Conservation (phyloP, 805 yeast species). For the Pichia paraexigua region DNA sequence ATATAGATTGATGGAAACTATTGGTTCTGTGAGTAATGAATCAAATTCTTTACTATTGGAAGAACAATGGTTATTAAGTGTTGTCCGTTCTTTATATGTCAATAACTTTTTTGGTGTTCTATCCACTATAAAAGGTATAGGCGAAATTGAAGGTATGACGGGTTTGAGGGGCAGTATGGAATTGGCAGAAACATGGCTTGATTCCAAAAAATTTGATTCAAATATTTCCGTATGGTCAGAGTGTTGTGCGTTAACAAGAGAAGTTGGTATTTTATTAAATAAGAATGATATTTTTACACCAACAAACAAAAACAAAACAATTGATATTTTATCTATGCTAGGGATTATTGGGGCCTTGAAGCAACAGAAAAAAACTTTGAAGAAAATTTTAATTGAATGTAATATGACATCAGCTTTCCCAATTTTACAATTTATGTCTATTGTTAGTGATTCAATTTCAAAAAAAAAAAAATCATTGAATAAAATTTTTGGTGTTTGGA, state of each 20-base stretch:
- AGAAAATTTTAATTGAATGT: constrained; percentile 12
- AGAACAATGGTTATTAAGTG: constrained; percentile 16
- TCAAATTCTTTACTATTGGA: constrained; percentile 19
- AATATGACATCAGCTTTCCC: constrained; percentile 11
- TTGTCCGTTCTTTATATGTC: constrained; percentile 7
- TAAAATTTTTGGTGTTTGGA: constrained; percentile 12
- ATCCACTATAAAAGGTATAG: constrained; percentile 20
- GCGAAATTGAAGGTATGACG: constrained; percentile 15
- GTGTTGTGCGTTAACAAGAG: constrained; percentile 1
- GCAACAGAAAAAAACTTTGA: constrained; percentile 10
- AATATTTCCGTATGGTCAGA: constrained; percentile 6
- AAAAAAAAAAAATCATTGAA: background rate
- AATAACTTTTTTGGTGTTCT: constrained; percentile 13
- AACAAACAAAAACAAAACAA: background rate
- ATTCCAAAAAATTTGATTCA: background rate
- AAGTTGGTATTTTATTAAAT: constrained; percentile 8
- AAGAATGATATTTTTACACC: background rate
- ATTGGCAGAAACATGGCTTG: constrained; percentile 8
- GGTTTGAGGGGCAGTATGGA: constrained; percentile 14
- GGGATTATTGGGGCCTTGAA: constrained; percentile 6
- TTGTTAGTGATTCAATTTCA: background rate
- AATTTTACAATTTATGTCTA: constrained; percentile 4
- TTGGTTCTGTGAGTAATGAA: background rate
- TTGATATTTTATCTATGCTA: constrained; percentile 2
- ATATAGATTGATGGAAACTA: constrained; percentile 33